Conservation (phyloP, 441 rosid genomes). For the Gossypium schwendimanii region DNA sequence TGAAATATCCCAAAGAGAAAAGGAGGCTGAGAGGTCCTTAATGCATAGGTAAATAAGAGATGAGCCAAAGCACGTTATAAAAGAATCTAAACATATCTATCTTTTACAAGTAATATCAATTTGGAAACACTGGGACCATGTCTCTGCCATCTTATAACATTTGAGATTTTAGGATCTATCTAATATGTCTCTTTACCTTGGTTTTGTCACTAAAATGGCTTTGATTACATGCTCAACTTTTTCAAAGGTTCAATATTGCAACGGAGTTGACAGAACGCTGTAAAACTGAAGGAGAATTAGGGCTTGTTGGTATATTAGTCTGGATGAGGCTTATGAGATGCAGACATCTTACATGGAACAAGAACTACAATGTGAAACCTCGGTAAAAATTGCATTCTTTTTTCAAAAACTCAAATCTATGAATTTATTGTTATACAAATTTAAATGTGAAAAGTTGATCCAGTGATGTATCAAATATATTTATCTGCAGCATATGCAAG, state of each 20-base stretch:
- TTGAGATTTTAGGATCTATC: conserved; percentile 2
- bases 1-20: conserved; percentile 54
- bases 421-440: not conserved
- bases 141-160: not conserved
- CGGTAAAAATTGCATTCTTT: conserved; percentile 29
- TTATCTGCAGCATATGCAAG: not conserved
- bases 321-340: conserved; percentile 67
- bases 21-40: conserved; percentile 63
- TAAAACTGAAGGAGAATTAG: conserved; percentile 48
- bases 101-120: not conserved
- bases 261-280: conserved; percentile 49
- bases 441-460: not conserved
- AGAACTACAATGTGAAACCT: conserved; percentile 70
- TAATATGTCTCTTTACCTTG: conserved; percentile 4
- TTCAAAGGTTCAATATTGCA: conserved; percentile 56
- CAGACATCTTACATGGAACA: conserved; percentile 63
- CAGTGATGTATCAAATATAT: not conserved
- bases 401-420: not conserved
- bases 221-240: not conserved
- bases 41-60: conserved; percentile 51
- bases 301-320: conserved; percentile 52
- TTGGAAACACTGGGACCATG: not conserved
- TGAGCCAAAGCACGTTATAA: conserved; percentile 11
- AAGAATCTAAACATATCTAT: not conserved
- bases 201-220: not conserved